A percentile compares a stretch with the other conserved stretches of the same genome.
phyloP scores from a whole-genome alignment of 2,329 filamentous ascomycete genomes.

The Boeremia exigua region DNA sequence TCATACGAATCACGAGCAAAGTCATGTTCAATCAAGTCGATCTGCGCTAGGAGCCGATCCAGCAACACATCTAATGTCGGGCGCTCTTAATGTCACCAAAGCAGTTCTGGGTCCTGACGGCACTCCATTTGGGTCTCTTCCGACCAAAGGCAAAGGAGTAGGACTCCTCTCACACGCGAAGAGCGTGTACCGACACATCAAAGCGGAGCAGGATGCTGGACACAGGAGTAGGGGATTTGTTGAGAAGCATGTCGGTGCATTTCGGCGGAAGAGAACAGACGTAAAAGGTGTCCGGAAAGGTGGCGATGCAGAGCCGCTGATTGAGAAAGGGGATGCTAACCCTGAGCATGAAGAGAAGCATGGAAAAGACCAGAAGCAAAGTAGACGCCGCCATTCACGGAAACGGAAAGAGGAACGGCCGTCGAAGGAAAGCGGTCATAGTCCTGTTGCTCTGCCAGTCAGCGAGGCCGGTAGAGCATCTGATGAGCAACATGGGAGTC shows the following conservation, averaged over 20 bases:
- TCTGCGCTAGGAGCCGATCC: background rate
- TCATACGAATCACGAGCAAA: background rate
- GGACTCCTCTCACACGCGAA: slow-evolving; percentile 26
- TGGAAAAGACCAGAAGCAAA: background rate
- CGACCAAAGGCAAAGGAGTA: slow-evolving; percentile 24
- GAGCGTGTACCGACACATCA: slow-evolving; percentile 31
- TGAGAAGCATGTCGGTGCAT: slow-evolving; percentile 21
- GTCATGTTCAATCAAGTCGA: background rate
- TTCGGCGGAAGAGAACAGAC: slow-evolving; percentile 11
- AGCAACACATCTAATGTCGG: background rate
- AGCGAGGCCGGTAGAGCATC: background rate
- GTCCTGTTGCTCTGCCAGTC: background rate
- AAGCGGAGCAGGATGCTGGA: slow-evolving; percentile 27
- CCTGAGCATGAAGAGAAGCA: too few species aligned
- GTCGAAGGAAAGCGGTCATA: background rate
- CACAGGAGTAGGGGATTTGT: slow-evolving; percentile 17
- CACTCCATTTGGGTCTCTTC: slow-evolving; percentile 25
- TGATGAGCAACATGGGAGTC: background rate
- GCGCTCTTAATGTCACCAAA: background rate
- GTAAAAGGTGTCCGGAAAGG: background rate
- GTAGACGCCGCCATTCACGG: background rate
- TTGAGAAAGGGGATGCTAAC: background rate
- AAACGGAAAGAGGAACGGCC: background rate
- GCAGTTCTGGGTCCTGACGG: slow-evolving; percentile 20
- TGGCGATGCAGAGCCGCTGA: background rate